These are phyloP conservation scores for Lathyrus sativus DNA, from an alignment of 306 rosid species.

Conservation along the genomic window DNA sequence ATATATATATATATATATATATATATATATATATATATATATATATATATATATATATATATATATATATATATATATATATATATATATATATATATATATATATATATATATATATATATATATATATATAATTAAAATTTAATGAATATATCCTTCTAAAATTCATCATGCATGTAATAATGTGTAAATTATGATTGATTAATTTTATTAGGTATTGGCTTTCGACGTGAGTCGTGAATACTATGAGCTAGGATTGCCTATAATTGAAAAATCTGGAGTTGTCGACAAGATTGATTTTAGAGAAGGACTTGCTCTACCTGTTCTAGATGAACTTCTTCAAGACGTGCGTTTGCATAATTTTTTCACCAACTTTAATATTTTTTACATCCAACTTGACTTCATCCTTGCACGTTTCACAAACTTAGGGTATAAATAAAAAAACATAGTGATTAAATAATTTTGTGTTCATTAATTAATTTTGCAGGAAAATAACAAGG, in stretches of 20 bases:
- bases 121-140: no score
- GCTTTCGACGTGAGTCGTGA: slow-evolving; percentile 85
- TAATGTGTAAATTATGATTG: not conserved
- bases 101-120: no score
- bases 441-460: not conserved
- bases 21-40: no score
- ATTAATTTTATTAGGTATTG: slow-evolving; percentile 54
- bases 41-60: no score
- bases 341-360: slow-evolving; percentile 54
- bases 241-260: slow-evolving; percentile 78
- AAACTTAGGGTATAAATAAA: not conserved
- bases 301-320: slow-evolving; percentile 90
- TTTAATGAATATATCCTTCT: no score
- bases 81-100: no score
- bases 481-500: slow-evolving; percentile 64
- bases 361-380: not conserved
- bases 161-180: not conserved
- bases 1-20: no score
- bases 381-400: not conserved
- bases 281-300: slow-evolving; percentile 84
- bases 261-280: slow-evolving; percentile 73
- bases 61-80: no score
- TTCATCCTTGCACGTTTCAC: not conserved
- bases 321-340: slow-evolving; percentile 62
- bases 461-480: not conserved